A percentile compares a stretch with the other conserved stretches of the same genome.
Conservation (phyloP, 306 rosid species). For the Chamaecrista fasciculata region DNA sequence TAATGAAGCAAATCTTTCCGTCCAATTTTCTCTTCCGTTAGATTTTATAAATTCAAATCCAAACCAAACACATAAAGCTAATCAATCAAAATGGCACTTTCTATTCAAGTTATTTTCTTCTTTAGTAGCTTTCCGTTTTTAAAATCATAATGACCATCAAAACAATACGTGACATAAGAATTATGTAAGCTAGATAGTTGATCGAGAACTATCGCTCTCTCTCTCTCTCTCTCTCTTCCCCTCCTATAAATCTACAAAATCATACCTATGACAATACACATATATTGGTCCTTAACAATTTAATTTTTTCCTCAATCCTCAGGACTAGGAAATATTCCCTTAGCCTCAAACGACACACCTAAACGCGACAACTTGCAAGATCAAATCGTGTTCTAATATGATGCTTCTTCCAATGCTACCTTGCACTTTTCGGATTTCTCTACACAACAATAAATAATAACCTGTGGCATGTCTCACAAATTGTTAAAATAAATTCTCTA, state of each 20-base stretch:
- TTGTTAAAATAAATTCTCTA: too few relatives aligned
- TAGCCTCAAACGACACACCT: conserved; percentile 16
- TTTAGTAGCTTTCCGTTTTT: too few relatives aligned
- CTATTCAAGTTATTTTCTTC: not conserved
- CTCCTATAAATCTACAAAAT: not conserved
- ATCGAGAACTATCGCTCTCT: not conserved
- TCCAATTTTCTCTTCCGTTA: not conserved
- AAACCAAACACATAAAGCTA: not conserved
- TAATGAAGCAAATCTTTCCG: not conserved
- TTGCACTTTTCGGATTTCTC: conserved; percentile 1
- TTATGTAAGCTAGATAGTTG: too few relatives aligned
- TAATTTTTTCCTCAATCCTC: not conserved
- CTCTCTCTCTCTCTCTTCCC: not conserved
- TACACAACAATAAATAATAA: not conserved
- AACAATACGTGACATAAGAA: too few relatives aligned
- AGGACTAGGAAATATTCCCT: conserved; percentile 13
- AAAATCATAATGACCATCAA: not conserved
- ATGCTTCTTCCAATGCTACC: not conserved
- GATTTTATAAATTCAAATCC: not conserved
- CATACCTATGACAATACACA: not conserved
- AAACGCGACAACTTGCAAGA: conserved; percentile 21
- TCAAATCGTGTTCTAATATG: not conserved
- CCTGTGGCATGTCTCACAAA: too few relatives aligned
- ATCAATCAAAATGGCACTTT: not conserved
- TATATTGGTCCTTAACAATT: not conserved